Conservation (phyloP, 441 rosid genomes). For the Euphorbia schlechtendalii region DNA sequence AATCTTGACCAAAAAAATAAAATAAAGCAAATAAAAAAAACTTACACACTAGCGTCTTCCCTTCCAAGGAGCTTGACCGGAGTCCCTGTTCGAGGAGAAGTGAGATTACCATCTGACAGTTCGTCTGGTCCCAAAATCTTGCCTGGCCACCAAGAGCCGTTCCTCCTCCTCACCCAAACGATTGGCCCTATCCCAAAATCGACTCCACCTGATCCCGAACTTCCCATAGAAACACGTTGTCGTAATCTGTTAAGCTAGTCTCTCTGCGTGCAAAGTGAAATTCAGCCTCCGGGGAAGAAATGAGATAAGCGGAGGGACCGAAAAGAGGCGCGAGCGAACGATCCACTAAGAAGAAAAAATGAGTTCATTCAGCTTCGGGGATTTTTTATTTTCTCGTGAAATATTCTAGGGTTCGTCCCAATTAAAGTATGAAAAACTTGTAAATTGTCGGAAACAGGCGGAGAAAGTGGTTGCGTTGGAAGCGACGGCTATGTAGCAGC, state of each 20-base stretch:
- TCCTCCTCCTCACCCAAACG: constrained; percentile 96
- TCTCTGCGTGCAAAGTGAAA: not conserved
- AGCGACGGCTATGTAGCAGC: not conserved
- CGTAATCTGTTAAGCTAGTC: not conserved
- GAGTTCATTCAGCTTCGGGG: constrained; percentile 56
- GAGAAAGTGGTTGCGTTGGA: not conserved
- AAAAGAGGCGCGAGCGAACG: constrained; percentile 20
- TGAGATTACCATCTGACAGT: constrained; percentile 57
- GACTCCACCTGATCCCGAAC: constrained; percentile 43
- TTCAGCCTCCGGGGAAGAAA: constrained; percentile 40
- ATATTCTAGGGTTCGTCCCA: constrained; percentile 27
- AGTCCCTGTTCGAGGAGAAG: constrained; percentile 87
- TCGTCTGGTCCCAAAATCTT: constrained; percentile 77
- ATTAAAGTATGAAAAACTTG: not conserved
- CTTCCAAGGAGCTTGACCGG: constrained; percentile 98
- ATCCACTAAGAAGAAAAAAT: constrained; percentile 28
- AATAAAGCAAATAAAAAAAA: constrained; percentile 7
- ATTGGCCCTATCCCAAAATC: constrained; percentile 62
- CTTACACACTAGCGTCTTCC: constrained; percentile 99
- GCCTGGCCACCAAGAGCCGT: constrained; percentile 99
- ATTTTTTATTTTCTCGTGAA: constrained; percentile 22
- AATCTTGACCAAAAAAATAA: not conserved
- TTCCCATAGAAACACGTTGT: constrained; percentile 33
- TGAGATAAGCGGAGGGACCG: constrained; percentile 36
- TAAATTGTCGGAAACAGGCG: not conserved